A percentile compares a stretch with the other conserved stretches of the same genome.
phyloP scores from a whole-genome alignment of 306 rosid genomes.

The Dalbergia cochinchinensis region DNA sequence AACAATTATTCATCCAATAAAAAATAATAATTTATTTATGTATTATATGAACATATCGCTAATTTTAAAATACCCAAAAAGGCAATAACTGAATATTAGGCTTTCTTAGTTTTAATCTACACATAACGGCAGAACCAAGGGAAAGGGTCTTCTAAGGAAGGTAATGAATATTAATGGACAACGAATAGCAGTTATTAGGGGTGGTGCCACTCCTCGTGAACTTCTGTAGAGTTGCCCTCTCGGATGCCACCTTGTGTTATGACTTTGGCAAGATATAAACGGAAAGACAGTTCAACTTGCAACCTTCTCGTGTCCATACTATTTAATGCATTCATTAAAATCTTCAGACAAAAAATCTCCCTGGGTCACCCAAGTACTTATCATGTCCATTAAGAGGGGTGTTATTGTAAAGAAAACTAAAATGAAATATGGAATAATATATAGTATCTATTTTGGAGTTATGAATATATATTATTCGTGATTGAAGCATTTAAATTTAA shows the following conservation, averaged over 20 bases:
- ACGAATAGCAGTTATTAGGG: neutral
- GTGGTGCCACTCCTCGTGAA: conserved; percentile 3
- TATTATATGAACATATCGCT: no score
- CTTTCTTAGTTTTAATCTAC: no score
- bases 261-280: neutral
- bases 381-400: neutral
- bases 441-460: no score
- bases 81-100: no score
- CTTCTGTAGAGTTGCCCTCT: neutral
- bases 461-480: no score
- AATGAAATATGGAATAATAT: no score
- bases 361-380: neutral
- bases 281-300: neutral
- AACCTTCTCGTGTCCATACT: neutral
- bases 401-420: no score
- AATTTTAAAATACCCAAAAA: no score
- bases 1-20: no score
- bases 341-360: neutral
- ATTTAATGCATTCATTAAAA: neutral
- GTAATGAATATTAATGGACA: neutral
- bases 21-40: no score
- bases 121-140: neutral
- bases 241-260: no score
- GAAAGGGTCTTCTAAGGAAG: neutral
- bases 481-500: no score